Base-by-base conservation (phyloP, 1,284 basidiomycete genomes). In the Lentinula novae-zelandiae region DNA sequence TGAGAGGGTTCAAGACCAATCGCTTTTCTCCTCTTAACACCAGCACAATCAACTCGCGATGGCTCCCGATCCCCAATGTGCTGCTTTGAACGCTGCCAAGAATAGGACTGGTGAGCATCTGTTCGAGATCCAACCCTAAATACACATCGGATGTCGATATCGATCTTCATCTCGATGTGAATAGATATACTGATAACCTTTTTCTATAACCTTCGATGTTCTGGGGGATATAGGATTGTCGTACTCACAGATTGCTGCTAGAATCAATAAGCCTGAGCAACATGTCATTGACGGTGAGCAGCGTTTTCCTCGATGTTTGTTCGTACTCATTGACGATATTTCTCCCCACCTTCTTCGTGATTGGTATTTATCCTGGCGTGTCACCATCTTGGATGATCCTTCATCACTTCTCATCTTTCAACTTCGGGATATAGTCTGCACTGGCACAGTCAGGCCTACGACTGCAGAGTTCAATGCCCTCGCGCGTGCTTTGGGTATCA, bases 31-130 rank as follows among this genome's bases (percentile, higher is more conserved):
- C 13, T 12, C 2, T 6, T 34, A 33, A 31, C 49, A 2, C 49
- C 13, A 50, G 6, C 22, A 10, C 5, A 22, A 50, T 5, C 27
- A 50, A 46, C 13, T 58, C 61, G 66, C 53, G 58, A 78, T 77
- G 73, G 74, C 75, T 57, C 75, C 72, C 62, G 75, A 78, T 68
- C 77, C 81, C 42, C 79, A 80, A 68, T 90, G 87, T 72, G 66
- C 78, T 67, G 86, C 85, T 57, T 75, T 90, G 65, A 75, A 76
- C 64, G 74, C 74, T 50, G 87, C 86, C 4, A 78, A 83, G 74
- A 60, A 68, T 1, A 74, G 69, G 68, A 77, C 78, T 63, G 81
- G 87, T 87, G 54, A 17, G 71, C 57, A 31, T 33, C 55, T 10
- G 50, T 42, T 17, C 55, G 3, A 17, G 5, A 31, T 27, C 36